Conservation (phyloP, 2,329 filamentous ascomycete species). For the Exophiala viscosa region DNA sequence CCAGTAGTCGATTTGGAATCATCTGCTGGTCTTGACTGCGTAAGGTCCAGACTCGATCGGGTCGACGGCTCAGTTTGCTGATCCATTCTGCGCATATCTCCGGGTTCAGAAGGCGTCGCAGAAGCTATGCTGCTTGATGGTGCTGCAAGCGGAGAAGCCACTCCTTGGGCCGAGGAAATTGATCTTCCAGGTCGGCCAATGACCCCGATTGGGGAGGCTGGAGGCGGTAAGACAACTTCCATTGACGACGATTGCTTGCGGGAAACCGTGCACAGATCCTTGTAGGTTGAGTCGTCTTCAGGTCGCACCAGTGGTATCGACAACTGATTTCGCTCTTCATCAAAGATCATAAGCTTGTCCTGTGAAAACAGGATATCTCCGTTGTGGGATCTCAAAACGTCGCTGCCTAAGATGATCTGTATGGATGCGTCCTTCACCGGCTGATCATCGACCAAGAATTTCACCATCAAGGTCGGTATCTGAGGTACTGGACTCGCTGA, state of each 20-base stretch:
- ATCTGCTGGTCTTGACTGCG: slow-evolving; percentile 14
- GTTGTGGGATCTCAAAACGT: slow-evolving; percentile 77
- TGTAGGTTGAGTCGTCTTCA: slow-evolving; percentile 79
- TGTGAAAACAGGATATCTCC: slow-evolving; percentile 90
- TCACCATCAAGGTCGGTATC: slow-evolving; percentile 74
- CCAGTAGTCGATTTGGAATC: slow-evolving; percentile 31
- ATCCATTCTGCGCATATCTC: slow-evolving; percentile 14
- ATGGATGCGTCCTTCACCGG: slow-evolving; percentile 56
- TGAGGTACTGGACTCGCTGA: slow-evolving; percentile 70
- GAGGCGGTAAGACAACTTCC: slow-evolving; percentile 20
- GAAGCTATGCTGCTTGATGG: slow-evolving; percentile 10
- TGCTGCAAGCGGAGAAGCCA: slow-evolving; percentile 28
- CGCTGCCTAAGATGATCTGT: slow-evolving; percentile 85
- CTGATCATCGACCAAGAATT: slow-evolving; percentile 67
- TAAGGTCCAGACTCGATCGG: slow-evolving; percentile 20
- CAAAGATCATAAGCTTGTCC: slow-evolving; percentile 81
- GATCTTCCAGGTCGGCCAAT: slow-evolving; percentile 33
- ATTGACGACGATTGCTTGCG: slow-evolving; percentile 20
- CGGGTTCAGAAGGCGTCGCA: slow-evolving; percentile 8
- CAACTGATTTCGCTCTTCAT: slow-evolving; percentile 80
- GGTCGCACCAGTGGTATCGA: slow-evolving; percentile 89
- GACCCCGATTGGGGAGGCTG: slow-evolving; percentile 31
- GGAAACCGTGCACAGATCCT: slow-evolving; percentile 63
- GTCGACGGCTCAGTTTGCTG: slow-evolving; percentile 12
- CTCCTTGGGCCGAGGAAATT: slow-evolving; percentile 23